These are phyloP conservation scores for Gypsophila paniculata DNA, from an alignment of 179 eudicot species.

Conservation along the genomic window DNA sequence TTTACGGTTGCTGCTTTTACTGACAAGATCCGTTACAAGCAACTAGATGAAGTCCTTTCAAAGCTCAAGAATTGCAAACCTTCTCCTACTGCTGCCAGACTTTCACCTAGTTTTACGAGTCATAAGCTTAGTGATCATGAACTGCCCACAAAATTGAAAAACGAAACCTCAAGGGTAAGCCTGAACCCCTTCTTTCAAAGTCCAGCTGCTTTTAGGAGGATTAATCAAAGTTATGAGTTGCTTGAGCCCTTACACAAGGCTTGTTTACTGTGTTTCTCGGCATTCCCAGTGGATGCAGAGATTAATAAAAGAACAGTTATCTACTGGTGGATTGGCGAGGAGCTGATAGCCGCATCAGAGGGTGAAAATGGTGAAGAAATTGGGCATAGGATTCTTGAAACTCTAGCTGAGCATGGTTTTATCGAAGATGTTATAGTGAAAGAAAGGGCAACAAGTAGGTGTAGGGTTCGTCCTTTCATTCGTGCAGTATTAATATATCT, in stretches of 20 bases:
- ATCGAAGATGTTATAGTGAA: slow-evolving; percentile 16
- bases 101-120: background rate
- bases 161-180: background rate
- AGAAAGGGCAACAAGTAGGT: slow-evolving; percentile 19
- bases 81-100: background rate
- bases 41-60: slow-evolving; percentile 12
- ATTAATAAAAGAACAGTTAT: slow-evolving; percentile 18
- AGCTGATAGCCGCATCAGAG: slow-evolving; percentile 9
- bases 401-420: slow-evolving; percentile 11
- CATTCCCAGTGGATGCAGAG: slow-evolving; percentile 22
- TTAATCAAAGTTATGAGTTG: slow-evolving; percentile 19
- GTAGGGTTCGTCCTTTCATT: slow-evolving; percentile 18
- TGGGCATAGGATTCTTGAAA: slow-evolving; percentile 15
- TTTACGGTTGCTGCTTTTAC: slow-evolving; percentile 12
- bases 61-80: slow-evolving; percentile 4
- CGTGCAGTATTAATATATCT: slow-evolving; percentile 15
- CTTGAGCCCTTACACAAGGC: slow-evolving; percentile 15
- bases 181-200: slow-evolving; percentile 17
- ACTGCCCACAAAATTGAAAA: background rate
- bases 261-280: slow-evolving; percentile 20
- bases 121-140: background rate
- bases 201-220: slow-evolving; percentile 15
- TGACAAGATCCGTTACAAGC: slow-evolving; percentile 12
- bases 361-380: slow-evolving; percentile 18
- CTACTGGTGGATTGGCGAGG: slow-evolving; percentile 21